phyloP scores from a whole-genome alignment of 352 stramenopile species.

The Pythium coloratum region DNA sequence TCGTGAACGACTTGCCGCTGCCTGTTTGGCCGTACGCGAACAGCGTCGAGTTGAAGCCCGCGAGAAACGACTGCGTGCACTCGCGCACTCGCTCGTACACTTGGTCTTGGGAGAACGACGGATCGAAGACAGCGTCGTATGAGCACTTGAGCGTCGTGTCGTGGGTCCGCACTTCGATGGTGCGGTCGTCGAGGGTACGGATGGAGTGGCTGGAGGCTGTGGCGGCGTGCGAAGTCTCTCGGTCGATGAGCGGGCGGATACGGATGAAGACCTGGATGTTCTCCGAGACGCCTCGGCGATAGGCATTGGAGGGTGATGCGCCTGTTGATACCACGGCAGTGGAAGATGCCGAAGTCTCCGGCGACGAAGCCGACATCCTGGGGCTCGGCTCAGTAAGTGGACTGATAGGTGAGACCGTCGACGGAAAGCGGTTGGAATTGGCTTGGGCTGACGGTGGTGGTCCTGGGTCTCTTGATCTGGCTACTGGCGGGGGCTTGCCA shows the following conservation, averaged over 20 bases:
- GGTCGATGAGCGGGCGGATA: slow-evolving; percentile 77
- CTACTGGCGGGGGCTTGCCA: neutral
- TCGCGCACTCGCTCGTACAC: slow-evolving; percentile 79
- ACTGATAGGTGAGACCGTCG: neutral
- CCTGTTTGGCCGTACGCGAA: slow-evolving; percentile 87
- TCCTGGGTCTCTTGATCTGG: neutral
- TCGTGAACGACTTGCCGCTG: slow-evolving; percentile 87
- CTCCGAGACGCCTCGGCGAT: slow-evolving; percentile 40
- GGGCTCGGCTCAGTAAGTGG: neutral
- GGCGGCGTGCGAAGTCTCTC: slow-evolving; percentile 39
- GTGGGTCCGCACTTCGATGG: slow-evolving; percentile 70
- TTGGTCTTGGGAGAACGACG: slow-evolving; percentile 69
- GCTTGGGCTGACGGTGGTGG: neutral
- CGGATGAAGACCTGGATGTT: slow-evolving; percentile 87
- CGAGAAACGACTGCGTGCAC: slow-evolving; percentile 76
- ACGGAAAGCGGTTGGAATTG: neutral
- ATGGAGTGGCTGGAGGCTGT: slow-evolving; percentile 20
- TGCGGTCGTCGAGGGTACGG: slow-evolving; percentile 34
- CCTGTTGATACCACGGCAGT: slow-evolving; percentile 5
- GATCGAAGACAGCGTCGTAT: slow-evolving; percentile 83
- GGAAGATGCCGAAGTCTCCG: neutral
- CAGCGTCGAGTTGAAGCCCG: slow-evolving; percentile 83
- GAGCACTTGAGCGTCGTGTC: slow-evolving; percentile 76
- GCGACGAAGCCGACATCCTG: neutral
- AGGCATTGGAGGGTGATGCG: neutral